A percentile compares a stretch with the other conserved stretches of the same genome.
Evolutionary conservation across 352 stramenopile genomes (phyloP).

Genomic region (Thraustochytrium striatum): DNA sequence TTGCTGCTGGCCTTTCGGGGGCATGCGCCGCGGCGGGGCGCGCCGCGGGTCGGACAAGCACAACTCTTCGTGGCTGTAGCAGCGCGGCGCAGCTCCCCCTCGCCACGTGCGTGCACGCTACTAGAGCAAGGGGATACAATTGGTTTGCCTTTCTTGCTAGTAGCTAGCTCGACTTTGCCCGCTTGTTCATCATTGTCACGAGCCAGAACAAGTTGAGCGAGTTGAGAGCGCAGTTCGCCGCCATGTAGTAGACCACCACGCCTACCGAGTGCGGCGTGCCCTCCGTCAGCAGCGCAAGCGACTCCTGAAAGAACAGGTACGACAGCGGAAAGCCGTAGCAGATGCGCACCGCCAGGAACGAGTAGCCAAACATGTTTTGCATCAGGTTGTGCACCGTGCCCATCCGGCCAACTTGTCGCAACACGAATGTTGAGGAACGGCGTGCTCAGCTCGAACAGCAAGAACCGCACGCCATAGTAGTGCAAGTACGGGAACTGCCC

Average conservation of each 20-base stretch:
- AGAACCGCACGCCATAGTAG: slow-evolving; percentile 45
- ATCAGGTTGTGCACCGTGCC: slow-evolving; percentile 22
- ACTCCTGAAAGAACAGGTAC: slow-evolving; percentile 8
- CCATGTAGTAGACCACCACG: slow-evolving; percentile 34
- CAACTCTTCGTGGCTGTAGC: too few species aligned
- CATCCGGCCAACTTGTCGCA: slow-evolving; percentile 17
- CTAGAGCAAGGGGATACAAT: too few species aligned
- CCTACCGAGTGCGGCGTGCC: slow-evolving; percentile 26
- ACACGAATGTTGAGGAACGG: slow-evolving; percentile 29
- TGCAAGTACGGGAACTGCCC: slow-evolving; percentile 49
- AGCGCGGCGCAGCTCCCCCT: too few species aligned
- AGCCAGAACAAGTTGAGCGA: slow-evolving; percentile 46
- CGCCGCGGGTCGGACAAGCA: too few species aligned
- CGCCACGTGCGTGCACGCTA: too few species aligned
- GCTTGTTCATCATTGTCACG: slow-evolving; percentile 11
- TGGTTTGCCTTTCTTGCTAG: too few species aligned
- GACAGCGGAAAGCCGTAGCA: slow-evolving; percentile 41
- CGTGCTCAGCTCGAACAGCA: slow-evolving; percentile 47
- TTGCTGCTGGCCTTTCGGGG: too few species aligned
- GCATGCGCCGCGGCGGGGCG: too few species aligned
- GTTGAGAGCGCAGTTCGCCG: slow-evolving; percentile 41
- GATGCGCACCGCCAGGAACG: slow-evolving; percentile 42
- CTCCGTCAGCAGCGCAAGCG: slow-evolving; percentile 15
- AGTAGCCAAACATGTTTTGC: slow-evolving; percentile 38
- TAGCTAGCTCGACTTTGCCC: slow-evolving; percentile 12